Percentiles rank a stretch among this genome's conserved stretches.
phyloP scores from a whole-genome alignment of 495 filamentous ascomycete species.

The Neurospora sp. region DNA sequence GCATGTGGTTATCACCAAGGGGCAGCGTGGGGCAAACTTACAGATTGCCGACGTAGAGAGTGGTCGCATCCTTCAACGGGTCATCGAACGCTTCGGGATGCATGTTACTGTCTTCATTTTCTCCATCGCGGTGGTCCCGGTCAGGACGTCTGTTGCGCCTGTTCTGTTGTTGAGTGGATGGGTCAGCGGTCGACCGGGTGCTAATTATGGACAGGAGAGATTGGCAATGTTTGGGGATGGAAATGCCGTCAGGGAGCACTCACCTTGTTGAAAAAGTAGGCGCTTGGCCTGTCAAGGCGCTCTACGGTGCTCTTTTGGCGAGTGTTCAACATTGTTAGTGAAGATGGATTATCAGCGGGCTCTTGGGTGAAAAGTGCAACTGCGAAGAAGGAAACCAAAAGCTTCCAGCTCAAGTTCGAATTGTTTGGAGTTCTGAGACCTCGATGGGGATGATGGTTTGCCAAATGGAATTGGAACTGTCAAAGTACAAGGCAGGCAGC shows the following conservation, averaged over 20 bases:
- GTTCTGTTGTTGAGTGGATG: slow-evolving; percentile 43
- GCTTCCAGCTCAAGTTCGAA: neutral
- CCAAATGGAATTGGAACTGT: neutral
- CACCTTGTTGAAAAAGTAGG: slow-evolving; percentile 76
- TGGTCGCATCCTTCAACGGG: slow-evolving; percentile 76
- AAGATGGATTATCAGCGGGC: slow-evolving; percentile 5
- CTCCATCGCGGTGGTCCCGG: slow-evolving; percentile 48
- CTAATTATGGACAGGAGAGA: slow-evolving; percentile 1
- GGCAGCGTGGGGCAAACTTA: slow-evolving; percentile 32
- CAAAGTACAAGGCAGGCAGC: neutral
- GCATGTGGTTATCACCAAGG: neutral
- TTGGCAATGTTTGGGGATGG: neutral
- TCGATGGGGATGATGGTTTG: neutral
- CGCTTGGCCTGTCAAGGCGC: slow-evolving; percentile 77
- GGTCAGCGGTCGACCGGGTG: neutral
- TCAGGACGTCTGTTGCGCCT: slow-evolving; percentile 47
- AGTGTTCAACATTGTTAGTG: neutral
- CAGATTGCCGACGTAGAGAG: slow-evolving; percentile 96
- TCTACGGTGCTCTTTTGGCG: slow-evolving; percentile 59
- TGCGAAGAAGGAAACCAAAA: slow-evolving; percentile 4
- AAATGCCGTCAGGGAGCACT: slow-evolving; percentile 8
- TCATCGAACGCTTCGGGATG: slow-evolving; percentile 52
- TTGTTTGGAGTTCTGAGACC: neutral
- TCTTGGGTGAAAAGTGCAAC: neutral
- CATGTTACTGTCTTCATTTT: slow-evolving; percentile 32